These are phyloP conservation scores for Phytopythium cucurbitacearum DNA, from an alignment of 352 stramenopile species.

Conservation along the genomic window DNA sequence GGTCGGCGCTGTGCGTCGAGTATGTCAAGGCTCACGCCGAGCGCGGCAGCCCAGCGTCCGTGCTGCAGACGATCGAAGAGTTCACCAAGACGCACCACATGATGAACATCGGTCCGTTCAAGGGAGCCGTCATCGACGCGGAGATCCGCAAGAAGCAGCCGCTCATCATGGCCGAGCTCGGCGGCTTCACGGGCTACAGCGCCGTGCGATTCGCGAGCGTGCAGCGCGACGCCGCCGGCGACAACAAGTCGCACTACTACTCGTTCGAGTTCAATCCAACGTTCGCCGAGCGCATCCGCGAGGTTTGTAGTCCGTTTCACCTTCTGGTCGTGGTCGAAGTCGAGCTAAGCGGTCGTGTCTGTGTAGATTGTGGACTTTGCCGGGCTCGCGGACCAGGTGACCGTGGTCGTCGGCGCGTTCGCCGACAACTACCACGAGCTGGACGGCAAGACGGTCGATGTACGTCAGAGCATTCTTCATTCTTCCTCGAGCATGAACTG, in stretches of 20 bases:
- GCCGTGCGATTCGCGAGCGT: constrained; percentile 35
- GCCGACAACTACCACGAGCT: constrained; percentile 19
- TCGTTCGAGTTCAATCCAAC: constrained; percentile 39
- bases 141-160: constrained; percentile 34
- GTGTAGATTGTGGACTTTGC: constrained; percentile 36
- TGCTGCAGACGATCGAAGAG: constrained; percentile 26
- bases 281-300: constrained; percentile 19
- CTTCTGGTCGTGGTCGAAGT: neutral
- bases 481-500: neutral
- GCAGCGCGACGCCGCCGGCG: constrained; percentile 27
- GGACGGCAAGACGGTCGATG: constrained; percentile 24
- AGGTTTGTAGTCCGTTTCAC: constrained; percentile 11
- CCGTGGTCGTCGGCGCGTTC: constrained; percentile 26
- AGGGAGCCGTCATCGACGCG: constrained; percentile 14
- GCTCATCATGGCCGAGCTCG: constrained; percentile 36
- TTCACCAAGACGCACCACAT: constrained; percentile 22
- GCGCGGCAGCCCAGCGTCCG: constrained; percentile 25
- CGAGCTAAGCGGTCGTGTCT: neutral
- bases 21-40: constrained; percentile 31
- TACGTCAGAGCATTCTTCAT: constrained; percentile 4
- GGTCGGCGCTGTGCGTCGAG: constrained; percentile 14
- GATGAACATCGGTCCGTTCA: constrained; percentile 28
- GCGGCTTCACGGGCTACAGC: constrained; percentile 39
- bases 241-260: constrained; percentile 29
- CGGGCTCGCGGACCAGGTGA: constrained; percentile 30